These are phyloP conservation scores for Ophiostoma tasmaniense DNA, from an alignment of 2,329 filamentous ascomycete species.

Conservation along the genomic window DNA sequence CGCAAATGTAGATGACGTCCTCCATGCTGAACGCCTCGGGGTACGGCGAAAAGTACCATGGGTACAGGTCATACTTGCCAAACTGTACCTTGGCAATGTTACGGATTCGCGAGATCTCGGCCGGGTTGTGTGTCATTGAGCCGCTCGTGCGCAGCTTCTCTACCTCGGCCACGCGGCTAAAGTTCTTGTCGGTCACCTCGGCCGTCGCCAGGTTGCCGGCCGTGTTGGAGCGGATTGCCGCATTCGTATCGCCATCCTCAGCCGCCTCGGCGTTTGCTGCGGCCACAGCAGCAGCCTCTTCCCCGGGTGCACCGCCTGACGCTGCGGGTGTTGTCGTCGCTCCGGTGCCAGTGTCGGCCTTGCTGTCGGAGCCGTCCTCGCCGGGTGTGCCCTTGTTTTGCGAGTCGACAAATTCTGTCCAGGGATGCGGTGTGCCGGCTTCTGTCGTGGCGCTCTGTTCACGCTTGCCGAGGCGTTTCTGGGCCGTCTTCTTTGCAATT, in stretches of 20 bases:
- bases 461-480: conserved; percentile 46
- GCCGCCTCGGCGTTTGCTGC: conserved; percentile 11
- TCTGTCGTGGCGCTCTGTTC: conserved; percentile 49
- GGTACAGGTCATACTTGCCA: conserved; percentile 82
- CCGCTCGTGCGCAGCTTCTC: conserved; percentile 90
- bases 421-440: conserved; percentile 43
- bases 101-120: conserved; percentile 89
- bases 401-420: conserved; percentile 43
- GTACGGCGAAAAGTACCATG: conserved; percentile 98
- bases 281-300: conserved; percentile 28
- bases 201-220: conserved; percentile 45
- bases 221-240: conserved; percentile 24
- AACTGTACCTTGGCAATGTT: conserved; percentile 94
- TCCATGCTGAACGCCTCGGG: conserved; percentile 80
- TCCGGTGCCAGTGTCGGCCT: conserved; percentile 10
- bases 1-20: conserved; percentile 91
- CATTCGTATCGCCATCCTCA: conserved; percentile 22
- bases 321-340: conserved; percentile 11
- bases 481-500: conserved; percentile 46
- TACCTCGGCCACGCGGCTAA: conserved; percentile 82
- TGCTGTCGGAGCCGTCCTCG: conserved; percentile 36
- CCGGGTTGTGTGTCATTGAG: conserved; percentile 98
- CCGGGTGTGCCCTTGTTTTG: conserved; percentile 35
- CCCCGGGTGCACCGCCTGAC: conserved; percentile 18
- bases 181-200: conserved; percentile 47